Evolutionary conservation across 1,139 yeast species (phyloP).

Genomic region (Chernovozyma aurita): DNA sequence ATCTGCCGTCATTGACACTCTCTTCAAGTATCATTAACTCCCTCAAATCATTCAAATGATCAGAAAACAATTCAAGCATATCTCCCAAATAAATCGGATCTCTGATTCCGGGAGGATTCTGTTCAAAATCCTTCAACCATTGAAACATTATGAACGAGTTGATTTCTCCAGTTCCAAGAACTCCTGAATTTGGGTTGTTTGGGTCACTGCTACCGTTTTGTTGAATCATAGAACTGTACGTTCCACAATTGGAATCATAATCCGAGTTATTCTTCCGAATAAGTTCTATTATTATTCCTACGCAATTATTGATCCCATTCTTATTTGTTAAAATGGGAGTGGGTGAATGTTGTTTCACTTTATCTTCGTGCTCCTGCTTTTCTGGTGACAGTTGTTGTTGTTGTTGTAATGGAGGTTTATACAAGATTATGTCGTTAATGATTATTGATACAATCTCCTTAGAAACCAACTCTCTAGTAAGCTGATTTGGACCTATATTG

Average conservation of each 20-base stretch:
- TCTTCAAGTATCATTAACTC: constrained; percentile 19
- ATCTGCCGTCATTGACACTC: constrained; percentile 9
- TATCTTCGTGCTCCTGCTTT: constrained; percentile 10
- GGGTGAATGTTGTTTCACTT: constrained; percentile 14
- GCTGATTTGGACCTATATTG: constrained; percentile 45
- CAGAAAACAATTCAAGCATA: constrained; percentile 37
- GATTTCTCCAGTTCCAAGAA: constrained; percentile 30
- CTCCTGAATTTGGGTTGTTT: constrained; percentile 9
- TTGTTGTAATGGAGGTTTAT: no score
- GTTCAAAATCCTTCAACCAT: constrained; percentile 46
- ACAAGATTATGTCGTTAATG: constrained; percentile 41
- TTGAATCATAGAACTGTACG: constrained; percentile 30
- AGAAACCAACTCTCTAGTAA: constrained; percentile 43
- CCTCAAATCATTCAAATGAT: constrained; percentile 29
- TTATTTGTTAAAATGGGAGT: no score
- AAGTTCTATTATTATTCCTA: constrained; percentile 43
- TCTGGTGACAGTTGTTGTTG: constrained; percentile 1
- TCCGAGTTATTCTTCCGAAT: constrained; percentile 47
- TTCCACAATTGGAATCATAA: constrained; percentile 43
- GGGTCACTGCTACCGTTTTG: constrained; percentile 25
- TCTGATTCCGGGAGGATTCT: constrained; percentile 44
- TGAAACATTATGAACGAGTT: constrained; percentile 42
- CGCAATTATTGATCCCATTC: constrained; percentile 46
- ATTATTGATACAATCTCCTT: constrained; percentile 30
- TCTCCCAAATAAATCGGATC: constrained; percentile 46